phyloP scores from a whole-genome alignment of 2,329 filamentous ascomycete genomes.

The Colletotrichum simmondsii region DNA sequence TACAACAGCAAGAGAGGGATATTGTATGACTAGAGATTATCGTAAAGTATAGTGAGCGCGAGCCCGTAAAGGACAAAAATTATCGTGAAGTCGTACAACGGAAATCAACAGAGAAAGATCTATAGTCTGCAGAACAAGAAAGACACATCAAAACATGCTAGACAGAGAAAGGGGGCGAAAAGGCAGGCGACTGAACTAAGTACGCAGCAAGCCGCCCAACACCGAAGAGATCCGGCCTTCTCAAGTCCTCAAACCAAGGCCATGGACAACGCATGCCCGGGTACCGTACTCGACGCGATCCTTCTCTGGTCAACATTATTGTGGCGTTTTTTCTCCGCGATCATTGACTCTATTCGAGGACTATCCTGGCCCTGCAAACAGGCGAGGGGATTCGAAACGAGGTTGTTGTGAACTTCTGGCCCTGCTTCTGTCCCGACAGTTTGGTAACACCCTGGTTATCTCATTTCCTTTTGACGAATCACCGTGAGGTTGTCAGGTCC shows the following conservation, averaged over 20 bases:
- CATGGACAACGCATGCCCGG: not conserved
- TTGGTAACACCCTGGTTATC: not conserved
- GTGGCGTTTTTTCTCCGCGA: not conserved
- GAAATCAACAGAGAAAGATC: not conserved
- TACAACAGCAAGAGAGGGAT: not conserved
- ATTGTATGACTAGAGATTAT: not conserved
- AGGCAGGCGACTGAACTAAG: not conserved
- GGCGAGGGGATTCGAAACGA: not conserved
- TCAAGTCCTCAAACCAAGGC: not conserved
- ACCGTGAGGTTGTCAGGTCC: not conserved
- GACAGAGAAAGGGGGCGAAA: not conserved
- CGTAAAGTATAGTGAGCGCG: not conserved
- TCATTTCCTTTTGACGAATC: conserved; percentile 9
- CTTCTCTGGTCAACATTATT: not conserved
- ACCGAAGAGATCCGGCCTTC: not conserved
- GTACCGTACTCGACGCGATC: not conserved
- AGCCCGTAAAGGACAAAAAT: not conserved
- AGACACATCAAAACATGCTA: not conserved
- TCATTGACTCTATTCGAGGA: not conserved
- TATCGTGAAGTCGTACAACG: not conserved
- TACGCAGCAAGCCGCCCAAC: not conserved
- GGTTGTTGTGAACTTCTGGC: not conserved
- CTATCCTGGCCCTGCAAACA: not conserved
- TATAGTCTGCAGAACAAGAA: not conserved
- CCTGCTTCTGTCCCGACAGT: conserved; percentile 1